phyloP scores from a whole-genome alignment of 1,139 yeast genomes.

The Geotrichum aggregatum region DNA sequence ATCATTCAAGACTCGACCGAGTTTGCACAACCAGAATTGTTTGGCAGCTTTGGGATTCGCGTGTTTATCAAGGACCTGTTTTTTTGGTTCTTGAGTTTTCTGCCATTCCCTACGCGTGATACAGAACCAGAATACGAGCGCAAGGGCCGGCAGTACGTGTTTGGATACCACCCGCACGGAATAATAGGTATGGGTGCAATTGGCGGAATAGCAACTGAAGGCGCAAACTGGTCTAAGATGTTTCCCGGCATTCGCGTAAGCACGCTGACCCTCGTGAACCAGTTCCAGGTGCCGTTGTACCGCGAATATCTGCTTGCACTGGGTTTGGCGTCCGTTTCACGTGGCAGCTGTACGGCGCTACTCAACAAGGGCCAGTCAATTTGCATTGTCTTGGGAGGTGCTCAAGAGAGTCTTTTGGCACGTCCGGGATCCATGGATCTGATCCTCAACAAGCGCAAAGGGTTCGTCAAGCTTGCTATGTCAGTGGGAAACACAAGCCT shows the following conservation, averaged over 20 bases:
- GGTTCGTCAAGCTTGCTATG: conserved; percentile 83
- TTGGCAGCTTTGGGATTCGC: conserved; percentile 6
- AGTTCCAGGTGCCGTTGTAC: conserved; percentile 81
- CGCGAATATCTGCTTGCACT: conserved; percentile 78
- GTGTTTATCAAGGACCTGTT: not conserved
- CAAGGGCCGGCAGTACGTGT: conserved; percentile 56
- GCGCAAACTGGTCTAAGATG: conserved; percentile 57
- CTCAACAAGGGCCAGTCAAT: conserved; percentile 63
- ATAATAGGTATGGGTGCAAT: conserved; percentile 90
- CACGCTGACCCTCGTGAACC: conserved; percentile 75
- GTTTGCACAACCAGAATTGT: not conserved
- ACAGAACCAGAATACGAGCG: conserved; percentile 5
- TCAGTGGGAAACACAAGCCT: conserved; percentile 70
- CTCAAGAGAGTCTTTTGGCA: conserved; percentile 79
- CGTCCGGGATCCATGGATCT: conserved; percentile 57
- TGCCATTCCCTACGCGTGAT: conserved; percentile 1
- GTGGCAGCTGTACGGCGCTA: conserved; percentile 62
- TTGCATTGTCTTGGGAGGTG: conserved; percentile 92
- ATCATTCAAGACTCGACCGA: conserved; percentile 12
- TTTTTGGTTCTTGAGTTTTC: conserved; percentile 8
- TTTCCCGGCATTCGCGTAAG: conserved; percentile 83
- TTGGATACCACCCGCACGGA: conserved; percentile 97
- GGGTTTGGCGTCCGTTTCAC: conserved; percentile 84
- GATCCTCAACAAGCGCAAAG: conserved; percentile 74
- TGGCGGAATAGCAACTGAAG: conserved; percentile 82